Conservation (phyloP, 768 basidiomycete genomes). For the Paxillus ammoniavirescens region DNA sequence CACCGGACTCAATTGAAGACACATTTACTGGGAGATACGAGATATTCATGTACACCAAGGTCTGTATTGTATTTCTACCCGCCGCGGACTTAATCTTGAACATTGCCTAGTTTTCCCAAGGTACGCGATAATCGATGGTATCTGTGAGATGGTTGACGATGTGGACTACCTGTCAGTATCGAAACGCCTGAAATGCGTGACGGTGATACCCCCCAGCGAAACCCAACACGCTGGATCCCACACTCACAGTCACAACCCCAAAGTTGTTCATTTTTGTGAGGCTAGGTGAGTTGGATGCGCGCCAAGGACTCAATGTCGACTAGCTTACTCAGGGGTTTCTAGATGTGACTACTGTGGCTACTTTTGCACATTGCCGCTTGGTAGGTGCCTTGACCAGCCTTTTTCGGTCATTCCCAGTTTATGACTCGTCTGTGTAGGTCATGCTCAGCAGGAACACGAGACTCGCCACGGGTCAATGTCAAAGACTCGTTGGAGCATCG, state of each 20-base stretch:
- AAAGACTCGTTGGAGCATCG: slow-evolving; percentile 47
- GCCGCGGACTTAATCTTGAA: too few species aligned
- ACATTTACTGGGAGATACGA: slow-evolving; percentile 54
- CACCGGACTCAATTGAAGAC: slow-evolving; percentile 52
- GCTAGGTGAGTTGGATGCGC: slow-evolving; percentile 28
- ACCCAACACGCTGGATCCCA: slow-evolving; percentile 42
- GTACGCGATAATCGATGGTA: too few species aligned
- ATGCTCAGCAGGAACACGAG: slow-evolving; percentile 52
- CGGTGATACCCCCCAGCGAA: slow-evolving; percentile 39
- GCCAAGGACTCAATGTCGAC: too few species aligned
- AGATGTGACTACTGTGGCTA: slow-evolving; percentile 43
- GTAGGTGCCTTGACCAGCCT: slow-evolving; percentile 22
- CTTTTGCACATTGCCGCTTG: slow-evolving; percentile 49
- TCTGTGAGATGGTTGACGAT: too few species aligned
- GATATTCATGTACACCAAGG: slow-evolving; percentile 59
- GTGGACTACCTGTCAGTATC: slow-evolving; percentile 28
- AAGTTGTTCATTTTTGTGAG: slow-evolving; percentile 47
- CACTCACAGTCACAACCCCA: slow-evolving; percentile 37
- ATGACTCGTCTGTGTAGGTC: slow-evolving; percentile 31
- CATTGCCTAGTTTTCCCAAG: too few species aligned
- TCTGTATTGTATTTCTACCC: slow-evolving; percentile 11
- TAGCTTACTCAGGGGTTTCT: too few species aligned
- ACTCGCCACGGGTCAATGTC: slow-evolving; percentile 60
- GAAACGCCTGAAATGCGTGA: slow-evolving; percentile 45
- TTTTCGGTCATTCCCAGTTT: not conserved